Conservation (phyloP, 1,139 yeast species). For the Scheffersomyces insectosa region DNA sequence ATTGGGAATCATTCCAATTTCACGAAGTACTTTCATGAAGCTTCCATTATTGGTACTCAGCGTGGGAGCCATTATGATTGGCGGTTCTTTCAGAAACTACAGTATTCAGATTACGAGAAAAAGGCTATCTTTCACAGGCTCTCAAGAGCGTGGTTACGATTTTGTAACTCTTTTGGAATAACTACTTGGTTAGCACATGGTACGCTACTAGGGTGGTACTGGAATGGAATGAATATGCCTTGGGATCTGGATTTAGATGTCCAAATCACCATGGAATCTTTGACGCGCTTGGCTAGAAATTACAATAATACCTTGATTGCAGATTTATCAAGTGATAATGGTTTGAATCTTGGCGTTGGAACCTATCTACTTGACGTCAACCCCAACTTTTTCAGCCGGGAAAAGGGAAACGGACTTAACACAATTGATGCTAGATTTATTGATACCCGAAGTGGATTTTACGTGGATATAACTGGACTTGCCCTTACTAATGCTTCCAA, state of each 20-base stretch:
- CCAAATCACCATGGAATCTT: constrained; percentile 47
- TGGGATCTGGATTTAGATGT: constrained; percentile 69
- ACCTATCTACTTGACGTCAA: constrained; percentile 53
- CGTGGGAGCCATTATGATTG: constrained; percentile 35
- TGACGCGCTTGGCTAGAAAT: constrained; percentile 38
- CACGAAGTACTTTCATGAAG: constrained; percentile 29
- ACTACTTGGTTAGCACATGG: constrained; percentile 66
- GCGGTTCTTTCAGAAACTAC: constrained; percentile 37
- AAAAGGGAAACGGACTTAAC: constrained; percentile 43
- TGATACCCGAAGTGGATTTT: constrained; percentile 54
- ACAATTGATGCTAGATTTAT: constrained; percentile 63
- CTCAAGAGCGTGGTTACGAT: constrained; percentile 55
- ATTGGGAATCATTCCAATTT: not conserved
- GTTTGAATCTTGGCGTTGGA: constrained; percentile 40
- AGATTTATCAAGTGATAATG: constrained; percentile 31
- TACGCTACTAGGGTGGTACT: constrained; percentile 57
- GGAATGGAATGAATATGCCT: constrained; percentile 60
- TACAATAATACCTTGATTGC: constrained; percentile 51
- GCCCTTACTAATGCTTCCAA: constrained; percentile 29
- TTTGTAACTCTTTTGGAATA: constrained; percentile 41
- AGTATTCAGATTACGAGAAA: constrained; percentile 35
- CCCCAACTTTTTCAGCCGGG: constrained; percentile 38
- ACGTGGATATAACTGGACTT: constrained; percentile 59
- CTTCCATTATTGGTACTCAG: constrained; percentile 43
- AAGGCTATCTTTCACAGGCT: constrained; percentile 46